Conservation (phyloP, 495 filamentous ascomycete species). For the Annulohypoxylon maeteangense region DNA sequence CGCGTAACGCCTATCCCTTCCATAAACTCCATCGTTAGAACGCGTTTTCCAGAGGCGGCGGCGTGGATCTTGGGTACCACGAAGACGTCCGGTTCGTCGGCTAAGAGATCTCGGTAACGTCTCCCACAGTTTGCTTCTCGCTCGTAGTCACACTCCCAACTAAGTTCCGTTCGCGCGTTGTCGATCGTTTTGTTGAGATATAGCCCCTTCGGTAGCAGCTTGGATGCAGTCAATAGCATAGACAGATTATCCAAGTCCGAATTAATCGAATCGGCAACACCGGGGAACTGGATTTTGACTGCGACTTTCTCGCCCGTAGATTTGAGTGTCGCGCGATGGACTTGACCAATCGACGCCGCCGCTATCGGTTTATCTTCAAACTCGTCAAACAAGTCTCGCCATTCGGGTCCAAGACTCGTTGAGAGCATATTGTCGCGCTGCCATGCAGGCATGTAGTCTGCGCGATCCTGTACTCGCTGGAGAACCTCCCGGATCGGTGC, state of each 20-base stretch:
- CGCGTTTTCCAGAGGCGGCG: slow-evolving; percentile 85
- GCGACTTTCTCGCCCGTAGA: slow-evolving; percentile 80
- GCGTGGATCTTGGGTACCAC: slow-evolving; percentile 78
- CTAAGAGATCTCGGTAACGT: slow-evolving; percentile 77
- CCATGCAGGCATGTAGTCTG: slow-evolving; percentile 96
- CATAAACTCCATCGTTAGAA: slow-evolving; percentile 94
- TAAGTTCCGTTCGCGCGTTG: slow-evolving; percentile 92
- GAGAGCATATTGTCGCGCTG: slow-evolving; percentile 87
- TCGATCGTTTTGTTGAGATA: slow-evolving; percentile 97
- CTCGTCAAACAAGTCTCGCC: slow-evolving; percentile 82
- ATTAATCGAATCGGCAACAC: slow-evolving; percentile 94
- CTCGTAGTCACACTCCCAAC: slow-evolving; percentile 96
- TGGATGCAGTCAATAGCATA: slow-evolving; percentile 87
- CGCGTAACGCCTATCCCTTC: slow-evolving; percentile 90
- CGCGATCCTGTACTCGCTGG: slow-evolving; percentile 93
- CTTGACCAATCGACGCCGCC: slow-evolving; percentile 97
- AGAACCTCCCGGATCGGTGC: slow-evolving; percentile 84
- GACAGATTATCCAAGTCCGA: slow-evolving; percentile 94
- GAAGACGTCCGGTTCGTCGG: slow-evolving; percentile 76
- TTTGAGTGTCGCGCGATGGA: slow-evolving; percentile 85
- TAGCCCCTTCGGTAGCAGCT: slow-evolving; percentile 87
- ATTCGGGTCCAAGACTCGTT: slow-evolving; percentile 81
- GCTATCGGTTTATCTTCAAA: slow-evolving; percentile 95
- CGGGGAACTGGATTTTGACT: slow-evolving; percentile 97
- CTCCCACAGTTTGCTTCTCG: slow-evolving; percentile 83